Percentiles rank a stretch among this genome's conserved stretches.
These are phyloP conservation scores for Stemphylium vesicarium DNA, from an alignment of 2,329 filamentous ascomycete species.

Conservation along the genomic window DNA sequence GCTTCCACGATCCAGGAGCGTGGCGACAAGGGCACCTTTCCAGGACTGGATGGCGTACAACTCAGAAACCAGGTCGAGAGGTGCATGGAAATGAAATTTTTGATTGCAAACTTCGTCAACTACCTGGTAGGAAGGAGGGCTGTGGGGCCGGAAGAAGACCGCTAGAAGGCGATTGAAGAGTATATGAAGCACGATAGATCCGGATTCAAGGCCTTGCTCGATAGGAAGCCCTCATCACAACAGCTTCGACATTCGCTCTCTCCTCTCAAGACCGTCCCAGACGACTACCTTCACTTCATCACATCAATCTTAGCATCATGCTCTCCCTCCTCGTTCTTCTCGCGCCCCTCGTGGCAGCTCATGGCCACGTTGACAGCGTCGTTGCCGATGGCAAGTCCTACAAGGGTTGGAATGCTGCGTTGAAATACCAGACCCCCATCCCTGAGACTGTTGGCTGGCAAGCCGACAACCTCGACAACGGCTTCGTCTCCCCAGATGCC, in stretches of 20 bases:
- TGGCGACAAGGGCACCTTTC: conserved; percentile 3
- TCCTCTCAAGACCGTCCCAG: background rate
- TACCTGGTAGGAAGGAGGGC: conserved; percentile 2
- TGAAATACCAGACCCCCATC: conserved; percentile 39
- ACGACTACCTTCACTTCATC: background rate
- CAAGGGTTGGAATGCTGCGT: conserved; percentile 40
- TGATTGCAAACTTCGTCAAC: conserved; percentile 8
- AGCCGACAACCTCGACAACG: conserved; percentile 46
- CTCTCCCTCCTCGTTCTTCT: conserved; percentile 23
- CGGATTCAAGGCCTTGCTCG: conserved; percentile 10
- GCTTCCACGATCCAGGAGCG: conserved; percentile 4
- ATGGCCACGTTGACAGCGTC: conserved; percentile 42
- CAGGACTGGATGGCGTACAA: conserved; percentile 1
- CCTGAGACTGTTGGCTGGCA: conserved; percentile 43
- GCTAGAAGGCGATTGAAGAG: conserved; percentile 7
- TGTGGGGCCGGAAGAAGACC: conserved; percentile 2
- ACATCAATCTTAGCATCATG: conserved; percentile 8
- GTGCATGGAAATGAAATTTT: conserved; percentile 13
- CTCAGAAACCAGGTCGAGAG: conserved; percentile 9
- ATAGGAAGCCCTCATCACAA: conserved; percentile 6
- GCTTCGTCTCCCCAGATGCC: conserved; percentile 40
- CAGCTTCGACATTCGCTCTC: conserved; percentile 4
- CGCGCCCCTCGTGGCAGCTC: conserved; percentile 35
- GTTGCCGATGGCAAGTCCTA: conserved; percentile 36
- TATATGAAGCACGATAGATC: conserved; percentile 8